Percentiles rank a stretch among this genome's conserved stretches.
These are phyloP conservation scores for Saccharomyces paradoxus DNA, from an alignment of 805 yeast genomes.

Conservation along the genomic window DNA sequence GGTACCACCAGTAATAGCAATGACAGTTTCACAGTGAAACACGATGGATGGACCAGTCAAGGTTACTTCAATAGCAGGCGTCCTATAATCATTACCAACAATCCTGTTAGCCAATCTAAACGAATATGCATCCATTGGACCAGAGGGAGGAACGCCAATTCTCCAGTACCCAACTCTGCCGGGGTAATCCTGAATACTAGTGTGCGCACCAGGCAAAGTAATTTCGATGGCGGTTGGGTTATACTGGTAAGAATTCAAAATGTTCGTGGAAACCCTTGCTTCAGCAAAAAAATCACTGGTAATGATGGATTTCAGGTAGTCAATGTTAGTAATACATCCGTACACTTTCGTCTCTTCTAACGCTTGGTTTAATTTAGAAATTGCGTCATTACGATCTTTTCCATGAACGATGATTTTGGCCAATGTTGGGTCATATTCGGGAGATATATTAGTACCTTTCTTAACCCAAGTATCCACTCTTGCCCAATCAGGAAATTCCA, in stretches of 20 bases:
- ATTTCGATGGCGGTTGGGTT: conserved; percentile 80
- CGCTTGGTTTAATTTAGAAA: conserved; percentile 68
- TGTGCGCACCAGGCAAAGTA: conserved; percentile 83
- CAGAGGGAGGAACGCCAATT: conserved; percentile 94
- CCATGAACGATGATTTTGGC: conserved; percentile 97
- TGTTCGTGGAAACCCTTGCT: conserved; percentile 80
- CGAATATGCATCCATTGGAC: conserved; percentile 93
- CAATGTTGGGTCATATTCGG: conserved; percentile 93
- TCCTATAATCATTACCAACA: conserved; percentile 74
- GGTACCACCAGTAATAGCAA: conserved; percentile 84
- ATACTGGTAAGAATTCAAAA: conserved; percentile 74
- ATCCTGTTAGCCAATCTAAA: conserved; percentile 83
- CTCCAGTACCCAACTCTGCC: conserved; percentile 68
- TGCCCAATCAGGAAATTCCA: conserved; percentile 81
- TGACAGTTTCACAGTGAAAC: conserved; percentile 72
- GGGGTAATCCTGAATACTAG: conserved; percentile 93
- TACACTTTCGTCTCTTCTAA: conserved; percentile 76
- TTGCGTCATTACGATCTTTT: conserved; percentile 76
- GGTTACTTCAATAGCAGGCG: conserved; percentile 90
- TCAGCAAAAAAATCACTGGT: conserved; percentile 74
- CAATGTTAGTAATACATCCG: conserved; percentile 86
- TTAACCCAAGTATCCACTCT: conserved; percentile 92
- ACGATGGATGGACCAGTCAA: conserved; percentile 76
- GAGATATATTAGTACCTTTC: conserved; percentile 78
- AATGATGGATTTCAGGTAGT: conserved; percentile 80